These are phyloP conservation scores for Phyllosticta citribraziliensis DNA, from an alignment of 2,329 filamentous ascomycete genomes.

Conservation along the genomic window DNA sequence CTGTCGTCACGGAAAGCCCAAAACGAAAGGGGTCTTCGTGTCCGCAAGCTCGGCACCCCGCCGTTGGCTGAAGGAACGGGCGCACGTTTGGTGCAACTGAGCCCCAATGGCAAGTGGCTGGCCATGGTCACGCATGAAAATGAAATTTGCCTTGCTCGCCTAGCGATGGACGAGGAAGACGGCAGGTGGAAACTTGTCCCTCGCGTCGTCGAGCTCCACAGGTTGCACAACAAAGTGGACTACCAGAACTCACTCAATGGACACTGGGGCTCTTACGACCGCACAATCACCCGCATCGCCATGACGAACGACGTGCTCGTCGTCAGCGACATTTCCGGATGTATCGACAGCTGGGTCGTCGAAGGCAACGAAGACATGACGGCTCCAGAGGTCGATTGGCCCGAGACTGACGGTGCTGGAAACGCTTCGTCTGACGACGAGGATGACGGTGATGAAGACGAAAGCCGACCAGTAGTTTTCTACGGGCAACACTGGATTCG, in stretches of 20 bases:
- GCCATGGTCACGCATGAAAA: conserved; percentile 42
- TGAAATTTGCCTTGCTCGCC: conserved; percentile 38
- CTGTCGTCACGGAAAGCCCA: conserved; percentile 46
- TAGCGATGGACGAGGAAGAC: conserved; percentile 31
- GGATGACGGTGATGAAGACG: conserved; percentile 34
- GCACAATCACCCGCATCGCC: conserved; percentile 60
- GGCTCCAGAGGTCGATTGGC: conserved; percentile 30
- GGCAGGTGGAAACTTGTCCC: conserved; percentile 29
- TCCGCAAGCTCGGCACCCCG: conserved; percentile 62
- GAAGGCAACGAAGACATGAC: conserved; percentile 45
- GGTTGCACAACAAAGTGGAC: conserved; percentile 22
- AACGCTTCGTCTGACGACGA: conserved; percentile 14
- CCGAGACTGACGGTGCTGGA: conserved; percentile 13
- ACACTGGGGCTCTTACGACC: conserved; percentile 65
- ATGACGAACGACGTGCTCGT: conserved; percentile 74
- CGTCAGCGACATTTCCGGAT: conserved; percentile 71
- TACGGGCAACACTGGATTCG: conserved; percentile 61
- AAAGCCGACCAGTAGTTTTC: conserved; percentile 39
- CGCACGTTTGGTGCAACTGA: conserved; percentile 60
- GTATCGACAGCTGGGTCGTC: conserved; percentile 77
- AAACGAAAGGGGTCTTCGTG: conserved; percentile 51
- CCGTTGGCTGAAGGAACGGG: conserved; percentile 42
- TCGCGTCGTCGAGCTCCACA: conserved; percentile 29
- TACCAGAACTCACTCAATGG: conserved; percentile 42
- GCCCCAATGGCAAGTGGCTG: conserved; percentile 61